A percentile compares a stretch with the other conserved stretches of the same genome.
These are phyloP conservation scores for Iberis pinnata DNA, from an alignment of 345 rosid species.

Conservation along the genomic window DNA sequence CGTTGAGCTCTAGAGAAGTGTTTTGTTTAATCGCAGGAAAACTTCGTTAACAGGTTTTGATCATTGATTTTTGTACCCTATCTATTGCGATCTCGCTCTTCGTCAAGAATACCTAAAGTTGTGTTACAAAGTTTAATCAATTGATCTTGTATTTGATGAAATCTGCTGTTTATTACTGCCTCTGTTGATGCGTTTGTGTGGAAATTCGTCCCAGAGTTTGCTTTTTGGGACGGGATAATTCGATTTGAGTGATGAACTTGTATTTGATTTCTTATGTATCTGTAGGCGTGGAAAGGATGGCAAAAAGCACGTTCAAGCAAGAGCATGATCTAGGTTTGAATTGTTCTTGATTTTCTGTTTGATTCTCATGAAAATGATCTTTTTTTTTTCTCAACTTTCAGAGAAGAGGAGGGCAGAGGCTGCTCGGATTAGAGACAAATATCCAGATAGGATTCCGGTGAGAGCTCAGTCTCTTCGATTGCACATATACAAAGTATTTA, in stretches of 20 bases:
- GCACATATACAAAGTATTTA: no score
- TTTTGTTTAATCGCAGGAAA: no score
- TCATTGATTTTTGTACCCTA: no score
- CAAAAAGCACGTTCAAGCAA: conserved; percentile 83
- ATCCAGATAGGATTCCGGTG: conserved; percentile 93
- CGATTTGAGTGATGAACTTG: conserved; percentile 1
- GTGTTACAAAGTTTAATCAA: no score
- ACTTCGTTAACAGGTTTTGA: no score
- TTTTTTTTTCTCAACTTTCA: conserved; percentile 26
- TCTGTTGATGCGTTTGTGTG: no score
- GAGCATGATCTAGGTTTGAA: conserved; percentile 75
- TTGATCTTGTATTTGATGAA: no score
- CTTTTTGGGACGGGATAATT: neutral
- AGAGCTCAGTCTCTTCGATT: conserved; percentile 29
- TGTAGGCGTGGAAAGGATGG: conserved; percentile 39
- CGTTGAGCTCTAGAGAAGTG: no score
- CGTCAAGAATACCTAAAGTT: no score
- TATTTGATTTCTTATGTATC: neutral
- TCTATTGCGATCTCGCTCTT: no score
- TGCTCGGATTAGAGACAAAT: conserved; percentile 90
- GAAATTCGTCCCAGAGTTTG: no score
- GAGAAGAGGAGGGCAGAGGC: conserved; percentile 94
- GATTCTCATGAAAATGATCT: neutral
- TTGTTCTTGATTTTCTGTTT: neutral
- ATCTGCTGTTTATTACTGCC: no score